phyloP scores from a whole-genome alignment of 345 rosid genomes.

The Brassica cretica region DNA sequence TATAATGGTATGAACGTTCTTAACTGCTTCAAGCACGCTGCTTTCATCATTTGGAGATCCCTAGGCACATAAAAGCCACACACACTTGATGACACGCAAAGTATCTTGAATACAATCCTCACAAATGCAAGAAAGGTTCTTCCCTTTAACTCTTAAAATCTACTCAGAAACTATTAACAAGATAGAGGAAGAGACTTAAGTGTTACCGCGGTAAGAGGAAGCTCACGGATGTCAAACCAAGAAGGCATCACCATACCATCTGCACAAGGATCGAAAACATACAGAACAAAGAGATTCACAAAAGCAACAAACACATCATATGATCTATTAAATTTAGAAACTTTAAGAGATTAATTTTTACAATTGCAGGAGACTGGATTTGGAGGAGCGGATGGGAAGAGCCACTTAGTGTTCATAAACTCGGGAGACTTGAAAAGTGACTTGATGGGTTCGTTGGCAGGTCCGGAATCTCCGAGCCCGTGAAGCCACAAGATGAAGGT shows the following conservation, averaged over 20 bases:
- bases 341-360: neutral
- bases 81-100: slow-evolving; percentile 8
- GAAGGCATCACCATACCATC: slow-evolving; percentile 92
- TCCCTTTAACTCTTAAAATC: neutral
- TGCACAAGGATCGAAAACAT: slow-evolving; percentile 28
- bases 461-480: slow-evolving; percentile 85
- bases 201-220: slow-evolving; percentile 79
- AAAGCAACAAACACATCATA: neutral
- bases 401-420: slow-evolving; percentile 67
- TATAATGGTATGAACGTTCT: slow-evolving; percentile 72
- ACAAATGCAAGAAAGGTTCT: neutral
- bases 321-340: neutral
- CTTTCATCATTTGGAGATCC: slow-evolving; percentile 71
- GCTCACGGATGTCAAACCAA: slow-evolving; percentile 91
- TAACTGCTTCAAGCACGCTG: slow-evolving; percentile 65
- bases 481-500: slow-evolving; percentile 86
- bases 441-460: slow-evolving; percentile 83
- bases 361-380: slow-evolving; percentile 69
- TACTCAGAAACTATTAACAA: neutral
- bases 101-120: too few relatives aligned
- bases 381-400: slow-evolving; percentile 82
- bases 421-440: slow-evolving; percentile 59
- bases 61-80: slow-evolving; percentile 35
- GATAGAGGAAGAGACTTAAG: neutral
- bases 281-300: neutral